Conservation (phyloP, 805 yeast genomes). For the Metschnikowia rubicola region DNA sequence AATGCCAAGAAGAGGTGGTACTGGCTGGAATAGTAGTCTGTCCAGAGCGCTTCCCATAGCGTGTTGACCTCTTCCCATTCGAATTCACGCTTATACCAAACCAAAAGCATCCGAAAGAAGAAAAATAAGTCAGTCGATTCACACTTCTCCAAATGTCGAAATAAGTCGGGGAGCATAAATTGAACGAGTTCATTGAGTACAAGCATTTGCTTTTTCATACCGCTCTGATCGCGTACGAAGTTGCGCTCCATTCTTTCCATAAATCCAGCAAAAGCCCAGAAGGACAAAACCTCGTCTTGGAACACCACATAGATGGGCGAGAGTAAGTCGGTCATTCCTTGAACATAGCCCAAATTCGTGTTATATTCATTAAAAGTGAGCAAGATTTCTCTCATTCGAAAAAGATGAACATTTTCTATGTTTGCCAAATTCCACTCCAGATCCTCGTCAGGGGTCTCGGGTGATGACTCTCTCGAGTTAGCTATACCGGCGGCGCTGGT, state of each 20-base stretch:
- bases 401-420: conserved; percentile 73
- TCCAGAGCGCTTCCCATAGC: conserved; percentile 93
- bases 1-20: conserved; percentile 84
- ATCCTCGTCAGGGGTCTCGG: conserved; percentile 37
- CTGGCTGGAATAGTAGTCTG: conserved; percentile 82
- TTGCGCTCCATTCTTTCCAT: conserved; percentile 97
- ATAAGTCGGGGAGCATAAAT: conserved; percentile 82
- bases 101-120: conserved; percentile 90
- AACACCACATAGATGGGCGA: conserved; percentile 72
- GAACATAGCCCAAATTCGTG: conserved; percentile 86
- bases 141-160: conserved; percentile 78
- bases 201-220: conserved; percentile 85
- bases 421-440: conserved; percentile 58
- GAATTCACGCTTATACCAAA: conserved; percentile 93
- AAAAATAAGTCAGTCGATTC: conserved; percentile 89
- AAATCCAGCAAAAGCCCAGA: conserved; percentile 83
- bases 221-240: conserved; percentile 85
- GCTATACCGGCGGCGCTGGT: background rate
- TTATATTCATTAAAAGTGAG: conserved; percentile 85
- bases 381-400: conserved; percentile 68
- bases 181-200: conserved; percentile 83
- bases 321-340: conserved; percentile 93
- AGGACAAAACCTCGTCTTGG: conserved; percentile 73
- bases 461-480: conserved; percentile 21
- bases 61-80: conserved; percentile 69